phyloP scores from a whole-genome alignment of 106 monocot species.

The Phalaenopsis equestris region DNA sequence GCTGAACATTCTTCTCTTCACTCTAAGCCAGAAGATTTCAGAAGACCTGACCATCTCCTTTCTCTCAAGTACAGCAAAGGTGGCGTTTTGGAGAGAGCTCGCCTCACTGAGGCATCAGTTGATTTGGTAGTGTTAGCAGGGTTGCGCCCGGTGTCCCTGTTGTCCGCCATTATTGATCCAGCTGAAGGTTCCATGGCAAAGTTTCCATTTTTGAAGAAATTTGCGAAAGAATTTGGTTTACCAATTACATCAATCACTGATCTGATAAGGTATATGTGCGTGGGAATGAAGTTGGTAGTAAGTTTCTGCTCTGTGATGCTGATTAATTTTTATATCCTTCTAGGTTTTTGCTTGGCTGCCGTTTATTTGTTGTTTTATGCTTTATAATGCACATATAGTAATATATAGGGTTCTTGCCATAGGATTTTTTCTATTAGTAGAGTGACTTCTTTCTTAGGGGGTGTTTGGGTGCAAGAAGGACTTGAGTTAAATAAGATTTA shows the following conservation, averaged over 20 bases:
- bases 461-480: too few species aligned
- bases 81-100: constrained; percentile 70
- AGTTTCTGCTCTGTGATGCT: not conserved
- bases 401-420: too few species aligned
- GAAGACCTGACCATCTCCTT: constrained; percentile 84
- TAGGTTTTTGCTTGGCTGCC: not conserved
- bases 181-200: constrained; percentile 63
- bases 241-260: constrained; percentile 64
- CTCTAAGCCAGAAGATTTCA: constrained; percentile 73
- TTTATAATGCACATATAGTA: too few species aligned
- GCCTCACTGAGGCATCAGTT: constrained; percentile 74
- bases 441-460: too few species aligned
- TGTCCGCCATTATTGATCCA: constrained; percentile 57
- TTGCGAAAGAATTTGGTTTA: constrained; percentile 43
- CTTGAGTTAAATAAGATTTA: too few species aligned
- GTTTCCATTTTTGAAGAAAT: constrained; percentile 27
- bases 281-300: not conserved
- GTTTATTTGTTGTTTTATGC: not conserved
- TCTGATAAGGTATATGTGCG: constrained; percentile 48
- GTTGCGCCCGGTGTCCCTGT: constrained; percentile 40
- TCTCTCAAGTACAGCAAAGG: constrained; percentile 66
- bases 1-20: constrained; percentile 47
- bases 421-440: too few species aligned
- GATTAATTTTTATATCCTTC: not conserved
- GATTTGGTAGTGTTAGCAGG: constrained; percentile 68